Conservation (phyloP, 2,329 filamentous ascomycete genomes). For the Paecilomyces variotii region DNA sequence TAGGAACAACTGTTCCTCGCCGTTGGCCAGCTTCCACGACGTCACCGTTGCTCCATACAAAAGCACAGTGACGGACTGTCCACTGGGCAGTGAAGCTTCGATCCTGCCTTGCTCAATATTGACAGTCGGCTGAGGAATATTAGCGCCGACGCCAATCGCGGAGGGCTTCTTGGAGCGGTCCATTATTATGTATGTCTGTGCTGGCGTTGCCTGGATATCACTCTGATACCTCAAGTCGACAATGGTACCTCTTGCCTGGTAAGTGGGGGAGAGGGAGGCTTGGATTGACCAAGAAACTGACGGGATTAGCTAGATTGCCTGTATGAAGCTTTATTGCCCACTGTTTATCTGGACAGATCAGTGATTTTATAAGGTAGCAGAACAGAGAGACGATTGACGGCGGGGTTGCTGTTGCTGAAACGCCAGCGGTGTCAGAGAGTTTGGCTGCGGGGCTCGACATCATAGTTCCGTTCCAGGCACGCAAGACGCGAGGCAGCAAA, state of each 20-base stretch:
- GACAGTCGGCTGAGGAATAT: conserved; percentile 68
- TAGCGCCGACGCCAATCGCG: conserved; percentile 65
- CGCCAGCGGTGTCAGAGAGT: neutral
- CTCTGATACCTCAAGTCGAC: neutral
- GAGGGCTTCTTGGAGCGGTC: conserved; percentile 79
- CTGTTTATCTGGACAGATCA: neutral
- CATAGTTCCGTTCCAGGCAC: neutral
- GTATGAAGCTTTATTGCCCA: neutral
- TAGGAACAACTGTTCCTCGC: conserved; percentile 77
- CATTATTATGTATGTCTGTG: conserved; percentile 37
- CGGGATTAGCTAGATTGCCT: neutral
- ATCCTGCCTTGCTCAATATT: conserved; percentile 66
- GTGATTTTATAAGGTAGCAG: neutral
- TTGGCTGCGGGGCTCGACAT: neutral
- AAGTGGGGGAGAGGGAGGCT: neutral
- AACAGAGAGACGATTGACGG: neutral
- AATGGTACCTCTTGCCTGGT: neutral
- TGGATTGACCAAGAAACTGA: neutral
- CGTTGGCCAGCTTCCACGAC: conserved; percentile 79
- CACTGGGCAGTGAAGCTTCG: conserved; percentile 71
- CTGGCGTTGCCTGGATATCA: neutral
- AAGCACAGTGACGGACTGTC: conserved; percentile 76
- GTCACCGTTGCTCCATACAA: conserved; percentile 89
- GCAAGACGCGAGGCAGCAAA: neutral
- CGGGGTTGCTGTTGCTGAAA: neutral